Evolutionary conservation across 192 early-diverging fungal genomes (phyloP).

Genomic region (Allomyces macrogynus): DNA sequence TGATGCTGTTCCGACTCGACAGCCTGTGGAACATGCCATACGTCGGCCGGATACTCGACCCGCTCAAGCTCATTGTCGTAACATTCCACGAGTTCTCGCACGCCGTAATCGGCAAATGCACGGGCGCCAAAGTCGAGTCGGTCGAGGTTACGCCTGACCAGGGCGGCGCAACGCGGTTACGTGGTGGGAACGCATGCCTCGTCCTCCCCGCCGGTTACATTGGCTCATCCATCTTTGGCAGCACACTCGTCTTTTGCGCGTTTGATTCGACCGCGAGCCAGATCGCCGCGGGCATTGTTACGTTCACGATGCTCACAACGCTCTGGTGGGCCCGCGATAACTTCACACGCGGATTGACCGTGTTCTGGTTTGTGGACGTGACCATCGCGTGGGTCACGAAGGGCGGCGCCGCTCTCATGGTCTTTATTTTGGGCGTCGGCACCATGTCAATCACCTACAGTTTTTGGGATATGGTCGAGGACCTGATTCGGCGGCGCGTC

Average conservation of each 20-base stretch:
- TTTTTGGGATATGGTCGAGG: slow-evolving; percentile 91
- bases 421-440: slow-evolving; percentile 83
- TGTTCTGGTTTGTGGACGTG: slow-evolving; percentile 67
- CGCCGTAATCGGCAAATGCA: slow-evolving; percentile 61
- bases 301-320: slow-evolving; percentile 52
- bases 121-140: slow-evolving; percentile 75
- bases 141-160: slow-evolving; percentile 82
- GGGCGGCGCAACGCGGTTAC: slow-evolving; percentile 54
- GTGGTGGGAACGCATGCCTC: slow-evolving; percentile 62
- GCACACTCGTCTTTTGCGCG: slow-evolving; percentile 77
- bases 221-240: slow-evolving; percentile 73
- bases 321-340: slow-evolving; percentile 79
- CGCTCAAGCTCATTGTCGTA: slow-evolving; percentile 83
- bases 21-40: slow-evolving; percentile 76
- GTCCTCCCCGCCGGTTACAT: slow-evolving; percentile 81
- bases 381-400: slow-evolving; percentile 67
- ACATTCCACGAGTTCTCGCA: slow-evolving; percentile 91
- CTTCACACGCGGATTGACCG: slow-evolving; percentile 56
- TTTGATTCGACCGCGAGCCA: slow-evolving; percentile 77
- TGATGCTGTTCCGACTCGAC: too few species aligned
- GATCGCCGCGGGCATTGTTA: slow-evolving; percentile 63
- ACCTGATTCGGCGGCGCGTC: slow-evolving; percentile 12
- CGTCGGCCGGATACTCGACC: slow-evolving; percentile 64
- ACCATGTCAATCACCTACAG: slow-evolving; percentile 88
- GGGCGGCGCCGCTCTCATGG: slow-evolving; percentile 51